Percentiles rank a stretch among this genome's conserved stretches.
phyloP scores from a whole-genome alignment of 1,139 yeast species.

The Saccharomyces hybrid region DNA sequence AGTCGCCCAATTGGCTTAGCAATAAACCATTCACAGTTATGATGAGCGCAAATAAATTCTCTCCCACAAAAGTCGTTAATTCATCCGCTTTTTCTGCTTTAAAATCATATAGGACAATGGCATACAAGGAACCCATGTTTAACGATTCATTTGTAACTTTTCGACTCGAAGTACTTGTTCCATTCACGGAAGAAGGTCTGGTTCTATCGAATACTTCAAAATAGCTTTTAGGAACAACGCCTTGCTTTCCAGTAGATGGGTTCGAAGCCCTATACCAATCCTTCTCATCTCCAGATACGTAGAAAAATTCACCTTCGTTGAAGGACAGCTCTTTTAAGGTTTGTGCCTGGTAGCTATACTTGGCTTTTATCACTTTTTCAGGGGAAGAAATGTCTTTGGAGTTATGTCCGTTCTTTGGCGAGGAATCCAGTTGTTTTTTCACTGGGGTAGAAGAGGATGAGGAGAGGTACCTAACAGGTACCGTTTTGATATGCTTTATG shows the following conservation, averaged over 20 bases:
- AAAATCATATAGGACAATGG: slow-evolving; percentile 71
- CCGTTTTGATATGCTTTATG: slow-evolving; percentile 18
- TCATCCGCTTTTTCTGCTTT: slow-evolving; percentile 87
- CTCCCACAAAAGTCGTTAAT: slow-evolving; percentile 76
- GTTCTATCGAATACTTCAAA: slow-evolving; percentile 71
- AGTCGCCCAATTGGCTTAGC: slow-evolving; percentile 92
- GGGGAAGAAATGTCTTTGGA: slow-evolving; percentile 37
- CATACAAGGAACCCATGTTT: slow-evolving; percentile 43
- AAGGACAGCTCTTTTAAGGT: slow-evolving; percentile 79
- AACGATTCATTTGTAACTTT: slow-evolving; percentile 12
- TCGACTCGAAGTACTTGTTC: slow-evolving; percentile 7
- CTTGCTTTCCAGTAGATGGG: slow-evolving; percentile 69
- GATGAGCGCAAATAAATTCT: slow-evolving; percentile 91
- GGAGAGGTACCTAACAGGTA: slow-evolving; percentile 14
- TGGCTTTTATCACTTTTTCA: slow-evolving; percentile 76
- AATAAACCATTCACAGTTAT: slow-evolving; percentile 93
- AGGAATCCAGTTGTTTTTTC: slow-evolving; percentile 5
- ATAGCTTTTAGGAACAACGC: slow-evolving; percentile 80
- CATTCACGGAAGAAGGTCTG: slow-evolving; percentile 21
- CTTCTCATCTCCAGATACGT: slow-evolving; percentile 58
- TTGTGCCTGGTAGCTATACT: slow-evolving; percentile 69
- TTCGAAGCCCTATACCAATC: slow-evolving; percentile 86
- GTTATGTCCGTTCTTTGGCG: slow-evolving; percentile 7
- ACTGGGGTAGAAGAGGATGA: slow-evolving; percentile 1
- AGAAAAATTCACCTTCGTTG: slow-evolving; percentile 79